Evolutionary conservation across 2,329 filamentous ascomycete species (phyloP).

Genomic region (Trichoderma sp.): DNA sequence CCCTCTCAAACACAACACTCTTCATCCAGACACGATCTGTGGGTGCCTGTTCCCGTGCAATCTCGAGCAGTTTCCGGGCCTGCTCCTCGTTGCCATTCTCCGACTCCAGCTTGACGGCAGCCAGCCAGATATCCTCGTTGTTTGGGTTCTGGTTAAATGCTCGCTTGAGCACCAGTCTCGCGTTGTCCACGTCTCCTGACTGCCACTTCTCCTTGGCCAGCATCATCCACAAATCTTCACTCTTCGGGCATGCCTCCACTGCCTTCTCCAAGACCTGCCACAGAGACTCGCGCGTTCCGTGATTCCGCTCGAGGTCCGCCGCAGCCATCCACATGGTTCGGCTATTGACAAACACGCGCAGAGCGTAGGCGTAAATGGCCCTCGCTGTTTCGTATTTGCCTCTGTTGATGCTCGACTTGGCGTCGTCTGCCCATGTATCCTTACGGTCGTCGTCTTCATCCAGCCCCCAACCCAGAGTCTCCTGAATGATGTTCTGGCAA

Average conservation of each 20-base stretch:
- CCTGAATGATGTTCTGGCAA: conserved; percentile 83
- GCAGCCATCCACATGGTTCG: conserved; percentile 87
- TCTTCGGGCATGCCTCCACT: conserved; percentile 87
- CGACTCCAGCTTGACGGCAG: conserved; percentile 92
- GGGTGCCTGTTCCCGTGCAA: conserved; percentile 81
- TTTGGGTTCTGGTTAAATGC: conserved; percentile 95
- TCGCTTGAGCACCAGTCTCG: conserved; percentile 77
- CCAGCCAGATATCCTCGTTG: conserved; percentile 97
- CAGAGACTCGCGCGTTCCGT: conserved; percentile 78
- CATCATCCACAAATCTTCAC: conserved; percentile 92
- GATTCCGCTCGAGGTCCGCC: conserved; percentile 84
- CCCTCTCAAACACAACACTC: conserved; percentile 87
- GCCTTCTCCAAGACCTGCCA: conserved; percentile 88
- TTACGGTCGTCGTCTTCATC: conserved; percentile 97
- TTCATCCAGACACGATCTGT: conserved; percentile 98
- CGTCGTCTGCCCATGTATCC: conserved; percentile 94
- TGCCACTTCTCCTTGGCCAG: conserved; percentile 94
- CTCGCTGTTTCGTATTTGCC: conserved; percentile 86
- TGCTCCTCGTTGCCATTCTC: conserved; percentile 81
- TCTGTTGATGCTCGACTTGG: conserved; percentile 73
- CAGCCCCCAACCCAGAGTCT: conserved; percentile 88
- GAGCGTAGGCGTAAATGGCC: conserved; percentile 87
- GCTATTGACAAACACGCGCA: conserved; percentile 85
- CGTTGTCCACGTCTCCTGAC: conserved; percentile 80
- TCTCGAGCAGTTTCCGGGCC: conserved; percentile 75